Conservation (phyloP, 2,329 filamentous ascomycete genomes). For the Ophiocordyceps unilateralis region DNA sequence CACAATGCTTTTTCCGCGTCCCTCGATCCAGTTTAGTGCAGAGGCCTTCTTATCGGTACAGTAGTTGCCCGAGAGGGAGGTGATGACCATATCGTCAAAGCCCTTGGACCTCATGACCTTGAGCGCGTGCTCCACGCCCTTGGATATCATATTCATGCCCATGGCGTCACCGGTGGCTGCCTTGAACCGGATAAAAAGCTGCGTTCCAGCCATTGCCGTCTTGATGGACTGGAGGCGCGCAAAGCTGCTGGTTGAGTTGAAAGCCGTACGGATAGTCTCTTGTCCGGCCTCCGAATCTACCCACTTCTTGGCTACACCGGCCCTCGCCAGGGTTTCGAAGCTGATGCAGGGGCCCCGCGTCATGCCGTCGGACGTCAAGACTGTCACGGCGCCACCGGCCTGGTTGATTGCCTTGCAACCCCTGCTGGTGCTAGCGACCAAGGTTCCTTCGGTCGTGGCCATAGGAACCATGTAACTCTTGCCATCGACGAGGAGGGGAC, state of each 20-base stretch:
- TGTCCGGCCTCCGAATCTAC: conserved; percentile 82
- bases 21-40: conserved; percentile 98
- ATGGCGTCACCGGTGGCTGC: conserved; percentile 96
- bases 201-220: conserved; percentile 82
- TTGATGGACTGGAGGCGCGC: conserved; percentile 80
- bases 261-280: conserved; percentile 69
- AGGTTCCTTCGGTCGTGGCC: conserved; percentile 5
- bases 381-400: conserved; percentile 80
- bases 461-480: background rate
- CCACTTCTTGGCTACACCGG: conserved; percentile 89
- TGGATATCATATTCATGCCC: conserved; percentile 99
- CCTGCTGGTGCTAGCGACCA: conserved; percentile 84
- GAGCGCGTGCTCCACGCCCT: conserved; percentile 90
- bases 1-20: conserved; percentile 88
- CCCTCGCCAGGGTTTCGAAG: conserved; percentile 32
- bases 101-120: conserved; percentile 71
- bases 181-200: conserved; percentile 95
- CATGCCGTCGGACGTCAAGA: conserved; percentile 90
- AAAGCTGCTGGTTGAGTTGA: conserved; percentile 93
- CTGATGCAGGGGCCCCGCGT: conserved; percentile 86
- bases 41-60: conserved; percentile 97
- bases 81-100: conserved; percentile 90
- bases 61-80: conserved; percentile 92
- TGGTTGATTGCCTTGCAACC: conserved; percentile 97
- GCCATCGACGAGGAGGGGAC: background rate